Conservation (phyloP, 352 stramenopile genomes). For the Pythium chondricola region DNA sequence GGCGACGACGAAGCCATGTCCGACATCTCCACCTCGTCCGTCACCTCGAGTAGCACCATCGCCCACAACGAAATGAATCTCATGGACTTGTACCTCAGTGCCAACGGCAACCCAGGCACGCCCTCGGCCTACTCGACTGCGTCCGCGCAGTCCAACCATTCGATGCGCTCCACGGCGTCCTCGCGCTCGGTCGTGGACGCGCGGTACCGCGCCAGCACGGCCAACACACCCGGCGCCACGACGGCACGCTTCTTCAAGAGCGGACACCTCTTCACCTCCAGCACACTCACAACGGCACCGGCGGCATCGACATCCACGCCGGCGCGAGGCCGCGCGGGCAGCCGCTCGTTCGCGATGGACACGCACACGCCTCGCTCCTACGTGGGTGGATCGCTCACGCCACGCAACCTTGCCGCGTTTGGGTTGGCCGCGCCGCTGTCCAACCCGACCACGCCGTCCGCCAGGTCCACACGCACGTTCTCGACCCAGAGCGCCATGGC, state of each 20-base stretch:
- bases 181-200: constrained; percentile 50
- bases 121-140: constrained; percentile 72
- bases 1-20: constrained; percentile 46
- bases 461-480: background rate
- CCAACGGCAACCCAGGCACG: constrained; percentile 42
- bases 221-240: constrained; percentile 10
- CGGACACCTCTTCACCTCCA: constrained; percentile 18
- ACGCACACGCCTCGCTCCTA: constrained; percentile 66
- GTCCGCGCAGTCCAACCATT: constrained; percentile 71
- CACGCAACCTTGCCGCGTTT: constrained; percentile 12
- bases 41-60: constrained; percentile 74
- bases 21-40: constrained; percentile 68
- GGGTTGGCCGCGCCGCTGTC: too few species aligned
- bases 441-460: background rate
- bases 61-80: constrained; percentile 84
- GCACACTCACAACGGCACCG: constrained; percentile 6
- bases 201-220: constrained; percentile 12
- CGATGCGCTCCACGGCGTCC: constrained; percentile 68
- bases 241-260: constrained; percentile 20
- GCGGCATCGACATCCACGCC: constrained; percentile 12
- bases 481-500: too few species aligned
- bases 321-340: constrained; percentile 15
- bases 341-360: constrained; percentile 45
- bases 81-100: constrained; percentile 74
- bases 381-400: constrained; percentile 67